These are phyloP conservation scores for Bisporella sp. DNA, from an alignment of 2,329 filamentous ascomycete species.

Conservation along the genomic window DNA sequence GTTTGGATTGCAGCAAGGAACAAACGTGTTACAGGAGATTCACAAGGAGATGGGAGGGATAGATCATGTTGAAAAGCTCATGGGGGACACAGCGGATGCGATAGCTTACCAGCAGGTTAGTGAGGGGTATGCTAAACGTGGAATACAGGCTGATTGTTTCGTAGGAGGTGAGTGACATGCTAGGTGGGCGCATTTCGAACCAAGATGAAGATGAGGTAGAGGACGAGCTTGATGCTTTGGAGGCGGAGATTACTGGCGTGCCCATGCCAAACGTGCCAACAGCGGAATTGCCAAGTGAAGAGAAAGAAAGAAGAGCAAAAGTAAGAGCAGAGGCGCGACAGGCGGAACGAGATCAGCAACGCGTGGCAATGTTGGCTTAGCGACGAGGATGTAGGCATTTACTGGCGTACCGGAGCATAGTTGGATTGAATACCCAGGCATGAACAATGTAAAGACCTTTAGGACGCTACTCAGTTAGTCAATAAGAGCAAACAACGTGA, in stretches of 20 bases:
- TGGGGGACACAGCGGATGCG: slow-evolving; percentile 87
- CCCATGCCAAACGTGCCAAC: slow-evolving; percentile 25
- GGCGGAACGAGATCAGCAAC: slow-evolving; percentile 18
- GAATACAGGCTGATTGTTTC: slow-evolving; percentile 4
- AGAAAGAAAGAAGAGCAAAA: slow-evolving; percentile 16
- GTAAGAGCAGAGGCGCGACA: slow-evolving; percentile 22
- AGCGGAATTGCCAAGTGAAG: slow-evolving; percentile 11
- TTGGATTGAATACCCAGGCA: neutral
- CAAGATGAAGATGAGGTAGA: slow-evolving; percentile 98
- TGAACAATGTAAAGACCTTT: neutral
- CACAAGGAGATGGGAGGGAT: slow-evolving; percentile 94
- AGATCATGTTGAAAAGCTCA: slow-evolving; percentile 88
- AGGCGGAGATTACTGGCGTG: slow-evolving; percentile 48
- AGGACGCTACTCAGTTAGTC: too few species aligned
- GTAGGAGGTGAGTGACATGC: slow-evolving; percentile 87
- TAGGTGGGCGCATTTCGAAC: slow-evolving; percentile 81
- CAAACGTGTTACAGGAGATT: slow-evolving; percentile 81
- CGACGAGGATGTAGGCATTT: slow-evolving; percentile 15
- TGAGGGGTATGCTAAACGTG: slow-evolving; percentile 2
- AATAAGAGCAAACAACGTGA: neutral
- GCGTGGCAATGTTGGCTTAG: slow-evolving; percentile 25
- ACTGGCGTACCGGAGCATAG: slow-evolving; percentile 11
- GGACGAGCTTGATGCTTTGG: slow-evolving; percentile 81
- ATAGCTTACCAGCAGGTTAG: slow-evolving; percentile 81
- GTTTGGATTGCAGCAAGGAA: slow-evolving; percentile 88